These are phyloP conservation scores for Nothophaeocryptopus gaeumannii DNA, from an alignment of 2,329 filamentous ascomycete genomes.

Conservation along the genomic window DNA sequence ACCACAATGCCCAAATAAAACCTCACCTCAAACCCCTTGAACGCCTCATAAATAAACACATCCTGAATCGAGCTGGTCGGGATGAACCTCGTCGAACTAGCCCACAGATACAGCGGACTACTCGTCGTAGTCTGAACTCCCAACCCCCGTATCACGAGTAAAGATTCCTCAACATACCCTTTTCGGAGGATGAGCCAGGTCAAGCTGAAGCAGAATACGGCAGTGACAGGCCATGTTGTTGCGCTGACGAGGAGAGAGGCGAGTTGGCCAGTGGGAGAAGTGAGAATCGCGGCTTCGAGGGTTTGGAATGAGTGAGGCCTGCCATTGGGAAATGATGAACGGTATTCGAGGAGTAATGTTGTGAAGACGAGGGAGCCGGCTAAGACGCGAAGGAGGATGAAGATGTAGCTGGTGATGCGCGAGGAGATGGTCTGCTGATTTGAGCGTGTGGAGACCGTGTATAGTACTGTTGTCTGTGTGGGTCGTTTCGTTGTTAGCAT, in stretches of 20 bases:
- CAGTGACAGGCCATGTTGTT: slow-evolving; percentile 38
- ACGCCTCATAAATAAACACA: slow-evolving; percentile 92
- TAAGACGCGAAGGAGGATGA: slow-evolving; percentile 45
- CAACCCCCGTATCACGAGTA: slow-evolving; percentile 82
- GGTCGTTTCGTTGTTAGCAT: slow-evolving; percentile 39
- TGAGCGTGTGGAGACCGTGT: slow-evolving; percentile 81
- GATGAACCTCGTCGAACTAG: slow-evolving; percentile 69
- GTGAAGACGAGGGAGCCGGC: slow-evolving; percentile 42
- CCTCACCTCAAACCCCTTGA: slow-evolving; percentile 82
- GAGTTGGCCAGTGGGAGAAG: slow-evolving; percentile 9
- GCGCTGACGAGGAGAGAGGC: slow-evolving; percentile 32
- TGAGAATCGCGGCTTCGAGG: not conserved
- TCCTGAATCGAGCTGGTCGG: slow-evolving; percentile 90
- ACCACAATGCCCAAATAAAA: slow-evolving; percentile 90
- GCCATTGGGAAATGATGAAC: slow-evolving; percentile 1
- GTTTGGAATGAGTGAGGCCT: not conserved
- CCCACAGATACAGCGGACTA: slow-evolving; percentile 64
- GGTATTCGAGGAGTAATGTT: slow-evolving; percentile 29
- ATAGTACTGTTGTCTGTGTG: slow-evolving; percentile 83
- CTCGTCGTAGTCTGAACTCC: slow-evolving; percentile 84
- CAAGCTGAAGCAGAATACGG: slow-evolving; percentile 27
- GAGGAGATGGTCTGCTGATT: slow-evolving; percentile 46
- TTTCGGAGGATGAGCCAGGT: slow-evolving; percentile 28
- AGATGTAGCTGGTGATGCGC: slow-evolving; percentile 36
- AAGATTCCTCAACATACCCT: slow-evolving; percentile 65